Conservation (phyloP, 169 alveolate species). For the Theileria orientalis region DNA sequence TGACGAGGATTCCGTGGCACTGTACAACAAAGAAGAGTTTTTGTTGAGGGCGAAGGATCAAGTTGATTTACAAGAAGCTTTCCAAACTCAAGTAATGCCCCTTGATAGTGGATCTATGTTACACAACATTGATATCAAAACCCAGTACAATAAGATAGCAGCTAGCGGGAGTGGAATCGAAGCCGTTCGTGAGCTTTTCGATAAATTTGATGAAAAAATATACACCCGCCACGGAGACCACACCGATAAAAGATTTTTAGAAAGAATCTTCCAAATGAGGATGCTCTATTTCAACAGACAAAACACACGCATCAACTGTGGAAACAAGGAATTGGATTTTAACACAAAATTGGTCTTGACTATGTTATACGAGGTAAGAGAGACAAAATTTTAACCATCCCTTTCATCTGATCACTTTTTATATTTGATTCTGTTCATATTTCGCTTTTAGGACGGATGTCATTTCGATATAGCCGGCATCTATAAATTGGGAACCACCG, state of each 20-base stretch:
- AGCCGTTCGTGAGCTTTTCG: neutral
- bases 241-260: conserved; percentile 4
- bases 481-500: conserved; percentile 10
- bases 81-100: neutral
- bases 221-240: conserved; percentile 24
- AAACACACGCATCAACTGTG: neutral
- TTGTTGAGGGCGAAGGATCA: neutral
- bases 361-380: conserved; percentile 28
- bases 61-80: neutral
- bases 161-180: neutral
- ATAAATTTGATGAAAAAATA: neutral
- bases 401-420: too few species aligned
- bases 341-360: conserved; percentile 13
- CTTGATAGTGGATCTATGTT: neutral
- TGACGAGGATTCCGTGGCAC: conserved; percentile 16
- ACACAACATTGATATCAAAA: neutral
- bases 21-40: conserved; percentile 4
- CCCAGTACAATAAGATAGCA: neutral
- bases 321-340: neutral
- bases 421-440: too few species aligned
- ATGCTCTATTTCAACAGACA: neutral
- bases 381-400: neutral
- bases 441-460: conserved; percentile 10
- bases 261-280: conserved; percentile 21
- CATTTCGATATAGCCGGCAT: conserved; percentile 59